phyloP scores from a whole-genome alignment of 495 filamentous ascomycete genomes.

The Aspergillus carlsbadensis region DNA sequence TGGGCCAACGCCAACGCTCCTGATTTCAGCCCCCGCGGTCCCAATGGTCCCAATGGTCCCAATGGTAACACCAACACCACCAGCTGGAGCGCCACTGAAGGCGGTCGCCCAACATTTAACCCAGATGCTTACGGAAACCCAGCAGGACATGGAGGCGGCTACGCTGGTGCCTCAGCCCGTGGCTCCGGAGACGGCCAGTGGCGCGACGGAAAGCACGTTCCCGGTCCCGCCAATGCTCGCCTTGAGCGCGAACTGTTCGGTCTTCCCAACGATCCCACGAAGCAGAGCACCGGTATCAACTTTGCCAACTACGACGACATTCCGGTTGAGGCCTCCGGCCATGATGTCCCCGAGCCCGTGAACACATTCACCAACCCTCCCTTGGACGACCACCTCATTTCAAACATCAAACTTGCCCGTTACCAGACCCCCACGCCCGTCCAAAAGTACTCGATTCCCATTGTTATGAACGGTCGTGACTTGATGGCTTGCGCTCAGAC shows the following conservation, averaged over 20 bases:
- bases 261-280: conserved; percentile 85
- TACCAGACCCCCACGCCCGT: conserved; percentile 96
- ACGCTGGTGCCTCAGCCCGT: conserved; percentile 51
- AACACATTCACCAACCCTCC: conserved; percentile 89
- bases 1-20: conserved; percentile 67
- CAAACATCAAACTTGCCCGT: conserved; percentile 87
- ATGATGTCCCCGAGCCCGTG: conserved; percentile 90
- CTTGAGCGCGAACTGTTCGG: conserved; percentile 96
- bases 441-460: conserved; percentile 97
- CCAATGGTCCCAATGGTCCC: conserved; percentile 51
- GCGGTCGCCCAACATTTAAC: conserved; percentile 52
- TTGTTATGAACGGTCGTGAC: conserved; percentile 94
- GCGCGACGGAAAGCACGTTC: conserved; percentile 94
- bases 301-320: conserved; percentile 99
- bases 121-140: conserved; percentile 68
- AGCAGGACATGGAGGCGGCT: conserved; percentile 45
- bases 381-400: conserved; percentile 84
- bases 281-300: conserved; percentile 97
- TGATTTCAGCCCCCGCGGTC: conserved; percentile 64
- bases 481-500: conserved; percentile 99
- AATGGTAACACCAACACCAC: conserved; percentile 43
- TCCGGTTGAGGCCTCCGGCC: conserved; percentile 93
- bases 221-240: conserved; percentile 83
- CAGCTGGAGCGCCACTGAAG: conserved; percentile 38
- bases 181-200: conserved; percentile 94